phyloP scores from a whole-genome alignment of 2,329 filamentous ascomycete species.

The Tolypocladium nubicola region DNA sequence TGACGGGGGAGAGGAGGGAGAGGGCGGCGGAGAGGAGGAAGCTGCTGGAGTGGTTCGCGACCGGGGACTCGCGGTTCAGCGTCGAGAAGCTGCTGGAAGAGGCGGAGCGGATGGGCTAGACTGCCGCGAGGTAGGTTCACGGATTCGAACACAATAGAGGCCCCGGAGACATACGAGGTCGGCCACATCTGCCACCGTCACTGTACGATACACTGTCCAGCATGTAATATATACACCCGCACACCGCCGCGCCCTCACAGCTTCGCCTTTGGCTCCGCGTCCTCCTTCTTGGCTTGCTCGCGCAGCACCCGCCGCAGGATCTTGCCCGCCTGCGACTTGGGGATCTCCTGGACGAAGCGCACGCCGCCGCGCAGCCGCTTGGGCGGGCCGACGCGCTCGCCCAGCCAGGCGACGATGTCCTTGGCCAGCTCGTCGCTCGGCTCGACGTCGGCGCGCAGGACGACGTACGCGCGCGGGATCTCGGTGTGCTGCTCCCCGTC shows the following conservation, averaged over 20 bases:
- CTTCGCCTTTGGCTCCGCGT: constrained; percentile 21
- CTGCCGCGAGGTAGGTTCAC: not conserved
- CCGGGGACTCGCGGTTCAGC: constrained; percentile 68
- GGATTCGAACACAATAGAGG: not conserved
- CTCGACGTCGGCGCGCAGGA: constrained; percentile 23
- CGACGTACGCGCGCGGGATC: constrained; percentile 44
- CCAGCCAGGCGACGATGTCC: constrained; percentile 28
- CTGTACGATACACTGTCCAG: not conserved
- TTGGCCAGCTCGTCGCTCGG: constrained; percentile 19
- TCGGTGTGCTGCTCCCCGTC: constrained; percentile 53
- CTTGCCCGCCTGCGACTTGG: constrained; percentile 54
- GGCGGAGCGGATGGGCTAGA: constrained; percentile 63
- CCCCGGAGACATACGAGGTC: not conserved
- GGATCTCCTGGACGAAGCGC: constrained; percentile 54
- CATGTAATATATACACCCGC: not conserved
- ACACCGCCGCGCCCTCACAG: constrained; percentile 16
- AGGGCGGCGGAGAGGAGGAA: constrained; percentile 53
- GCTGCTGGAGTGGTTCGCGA: constrained; percentile 72
- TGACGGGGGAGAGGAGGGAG: constrained; percentile 34
- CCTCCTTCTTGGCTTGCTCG: constrained; percentile 26
- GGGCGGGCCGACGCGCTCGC: constrained; percentile 49
- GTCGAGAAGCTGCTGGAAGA: constrained; percentile 82
- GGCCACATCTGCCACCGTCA: not conserved
- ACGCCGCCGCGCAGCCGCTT: constrained; percentile 66
- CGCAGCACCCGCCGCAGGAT: constrained; percentile 39